Conservation (phyloP, 371 early-diverging fungal genomes). For the Apophysomyces sp. region DNA sequence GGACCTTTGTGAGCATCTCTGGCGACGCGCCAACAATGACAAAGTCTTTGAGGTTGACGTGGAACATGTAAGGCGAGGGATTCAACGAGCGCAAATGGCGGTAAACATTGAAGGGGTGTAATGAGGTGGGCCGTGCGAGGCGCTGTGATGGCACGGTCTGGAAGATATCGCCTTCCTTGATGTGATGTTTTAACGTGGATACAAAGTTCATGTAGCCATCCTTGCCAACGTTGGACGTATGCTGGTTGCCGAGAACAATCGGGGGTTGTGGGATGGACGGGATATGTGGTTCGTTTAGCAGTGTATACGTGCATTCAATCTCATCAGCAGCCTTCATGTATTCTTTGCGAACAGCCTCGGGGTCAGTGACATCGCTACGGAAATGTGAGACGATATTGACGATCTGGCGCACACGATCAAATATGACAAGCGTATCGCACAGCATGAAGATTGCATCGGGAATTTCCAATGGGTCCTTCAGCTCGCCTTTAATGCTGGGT, state of each 20-base stretch:
- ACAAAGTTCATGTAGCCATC: slow-evolving; percentile 91
- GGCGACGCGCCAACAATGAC: slow-evolving; percentile 98
- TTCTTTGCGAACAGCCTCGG: slow-evolving; percentile 53
- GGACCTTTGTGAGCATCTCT: slow-evolving; percentile 95
- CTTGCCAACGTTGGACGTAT: slow-evolving; percentile 84
- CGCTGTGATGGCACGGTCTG: slow-evolving; percentile 97
- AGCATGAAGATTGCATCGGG: slow-evolving; percentile 93
- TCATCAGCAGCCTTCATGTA: slow-evolving; percentile 67
- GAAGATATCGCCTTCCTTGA: slow-evolving; percentile 94
- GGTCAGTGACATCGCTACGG: slow-evolving; percentile 62
- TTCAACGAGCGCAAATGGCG: slow-evolving; percentile 92
- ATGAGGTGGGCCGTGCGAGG: slow-evolving; percentile 76
- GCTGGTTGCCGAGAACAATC: slow-evolving; percentile 63
- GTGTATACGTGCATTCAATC: slow-evolving; percentile 61
- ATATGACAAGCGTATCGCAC: slow-evolving; percentile 91
- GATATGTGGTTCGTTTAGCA: slow-evolving; percentile 56
- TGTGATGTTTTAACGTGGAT: slow-evolving; percentile 82
- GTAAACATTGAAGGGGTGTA: slow-evolving; percentile 98
- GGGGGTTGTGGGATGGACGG: slow-evolving; percentile 65
- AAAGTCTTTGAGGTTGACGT: slow-evolving; percentile 87
- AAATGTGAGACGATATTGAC: slow-evolving; percentile 91
- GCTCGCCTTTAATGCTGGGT: slow-evolving; percentile 74
- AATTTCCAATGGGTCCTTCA: slow-evolving; percentile 83
- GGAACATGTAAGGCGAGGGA: slow-evolving; percentile 99
- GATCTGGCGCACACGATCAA: slow-evolving; percentile 91